These are phyloP conservation scores for Annulohypoxylon truncatum DNA, from an alignment of 2,329 filamentous ascomycete species.

Conservation along the genomic window DNA sequence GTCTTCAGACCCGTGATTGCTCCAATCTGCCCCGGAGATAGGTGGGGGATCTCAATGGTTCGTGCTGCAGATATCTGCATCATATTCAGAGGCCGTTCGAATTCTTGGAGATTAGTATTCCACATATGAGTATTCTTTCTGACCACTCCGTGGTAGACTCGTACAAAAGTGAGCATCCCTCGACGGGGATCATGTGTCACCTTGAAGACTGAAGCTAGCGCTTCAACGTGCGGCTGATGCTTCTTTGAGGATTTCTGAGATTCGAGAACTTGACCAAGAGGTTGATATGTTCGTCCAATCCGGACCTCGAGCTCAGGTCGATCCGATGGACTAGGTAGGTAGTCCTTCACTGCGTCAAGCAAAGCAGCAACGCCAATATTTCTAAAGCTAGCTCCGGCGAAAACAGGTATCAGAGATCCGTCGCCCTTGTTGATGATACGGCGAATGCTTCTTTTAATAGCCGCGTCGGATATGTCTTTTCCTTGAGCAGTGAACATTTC, in stretches of 20 bases:
- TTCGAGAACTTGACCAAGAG: conserved; percentile 55
- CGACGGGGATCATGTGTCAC: conserved; percentile 89
- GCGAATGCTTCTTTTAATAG: conserved; percentile 80
- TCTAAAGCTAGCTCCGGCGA: conserved; percentile 90
- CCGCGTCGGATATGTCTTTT: conserved; percentile 74
- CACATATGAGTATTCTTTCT: conserved; percentile 80
- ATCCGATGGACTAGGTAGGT: conserved; percentile 85
- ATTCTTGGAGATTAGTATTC: conserved; percentile 86
- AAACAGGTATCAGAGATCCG: conserved; percentile 83
- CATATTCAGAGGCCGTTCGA: conserved; percentile 82
- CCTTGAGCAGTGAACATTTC: conserved; percentile 84
- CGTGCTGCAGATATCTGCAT: conserved; percentile 91
- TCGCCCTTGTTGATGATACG: conserved; percentile 74
- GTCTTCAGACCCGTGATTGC: conserved; percentile 91
- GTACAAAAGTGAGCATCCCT: conserved; percentile 89
- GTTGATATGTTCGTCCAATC: conserved; percentile 67
- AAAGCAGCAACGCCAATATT: conserved; percentile 95
- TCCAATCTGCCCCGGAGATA: conserved; percentile 90
- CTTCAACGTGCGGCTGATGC: conserved; percentile 53
- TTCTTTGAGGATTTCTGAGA: conserved; percentile 51
- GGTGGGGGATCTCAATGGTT: conserved; percentile 83
- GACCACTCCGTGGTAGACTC: conserved; percentile 88
- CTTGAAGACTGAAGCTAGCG: conserved; percentile 85
- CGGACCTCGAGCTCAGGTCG: conserved; percentile 83
- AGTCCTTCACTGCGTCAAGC: conserved; percentile 87